These are phyloP conservation scores for Aspergillus fumigatiaffinis DNA, from an alignment of 2,329 filamentous ascomycete genomes.

Conservation along the genomic window DNA sequence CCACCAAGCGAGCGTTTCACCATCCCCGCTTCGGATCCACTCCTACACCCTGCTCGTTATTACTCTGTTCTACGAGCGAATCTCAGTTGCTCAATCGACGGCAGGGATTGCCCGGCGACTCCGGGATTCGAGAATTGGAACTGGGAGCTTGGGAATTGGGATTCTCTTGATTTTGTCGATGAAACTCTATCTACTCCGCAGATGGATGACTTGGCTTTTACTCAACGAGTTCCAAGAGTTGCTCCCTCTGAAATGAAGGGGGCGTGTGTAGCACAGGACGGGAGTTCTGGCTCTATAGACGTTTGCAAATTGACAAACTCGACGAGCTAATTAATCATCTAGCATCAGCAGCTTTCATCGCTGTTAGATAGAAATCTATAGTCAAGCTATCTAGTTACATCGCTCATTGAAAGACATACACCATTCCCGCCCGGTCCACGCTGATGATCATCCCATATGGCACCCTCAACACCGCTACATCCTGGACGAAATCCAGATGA, in stretches of 20 bases:
- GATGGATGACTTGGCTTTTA: not conserved
- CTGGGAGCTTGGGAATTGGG: not conserved
- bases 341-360: not conserved
- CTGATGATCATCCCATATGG: slow-evolving; percentile 93
- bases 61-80: not conserved
- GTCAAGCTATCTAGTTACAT: not conserved
- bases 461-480: slow-evolving; percentile 80
- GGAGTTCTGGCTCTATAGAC: not conserved
- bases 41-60: not conserved
- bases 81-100: not conserved
- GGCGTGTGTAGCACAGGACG: too few relatives aligned
- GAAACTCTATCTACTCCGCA: not conserved
- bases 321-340: too few relatives aligned
- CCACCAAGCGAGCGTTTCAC: not conserved
- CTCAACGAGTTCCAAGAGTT: not conserved
- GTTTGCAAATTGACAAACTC: too few relatives aligned
- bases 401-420: slow-evolving; percentile 68
- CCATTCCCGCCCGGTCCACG: slow-evolving; percentile 80
- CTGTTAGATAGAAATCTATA: not conserved
- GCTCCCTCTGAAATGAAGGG: not conserved
- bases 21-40: not conserved
- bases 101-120: not conserved
- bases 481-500: slow-evolving; percentile 82
- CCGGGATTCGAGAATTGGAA: not conserved
- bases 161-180: not conserved